These are phyloP conservation scores for Didymella glomerata DNA, from an alignment of 2,329 filamentous ascomycete species.

Conservation along the genomic window DNA sequence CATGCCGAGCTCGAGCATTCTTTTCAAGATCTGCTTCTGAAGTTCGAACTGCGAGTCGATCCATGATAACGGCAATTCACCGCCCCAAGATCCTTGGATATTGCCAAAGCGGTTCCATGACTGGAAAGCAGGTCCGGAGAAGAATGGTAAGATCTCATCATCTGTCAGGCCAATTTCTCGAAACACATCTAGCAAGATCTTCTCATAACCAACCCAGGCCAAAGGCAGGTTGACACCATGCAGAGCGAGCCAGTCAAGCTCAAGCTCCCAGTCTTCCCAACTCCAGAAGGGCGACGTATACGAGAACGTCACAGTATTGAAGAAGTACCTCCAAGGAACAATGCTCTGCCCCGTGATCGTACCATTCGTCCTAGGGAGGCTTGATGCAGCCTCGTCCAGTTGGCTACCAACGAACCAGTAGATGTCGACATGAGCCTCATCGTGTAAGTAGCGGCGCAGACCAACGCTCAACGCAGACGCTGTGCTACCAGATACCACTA, in stretches of 20 bases:
- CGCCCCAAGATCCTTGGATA: slow-evolving; percentile 50
- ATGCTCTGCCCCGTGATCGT: slow-evolving; percentile 54
- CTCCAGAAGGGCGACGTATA: slow-evolving; percentile 56
- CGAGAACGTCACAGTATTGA: slow-evolving; percentile 62
- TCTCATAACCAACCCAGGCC: slow-evolving; percentile 20
- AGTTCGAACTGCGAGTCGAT: background rate
- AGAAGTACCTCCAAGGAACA: slow-evolving; percentile 60
- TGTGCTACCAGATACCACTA: slow-evolving; percentile 30
- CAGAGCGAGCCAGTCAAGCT: slow-evolving; percentile 63
- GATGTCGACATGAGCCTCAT: slow-evolving; percentile 56
- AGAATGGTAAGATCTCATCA: slow-evolving; percentile 56
- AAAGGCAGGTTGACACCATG: slow-evolving; percentile 59
- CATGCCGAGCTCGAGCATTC: background rate
- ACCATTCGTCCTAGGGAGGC: slow-evolving; percentile 41
- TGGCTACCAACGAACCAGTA: slow-evolving; percentile 59
- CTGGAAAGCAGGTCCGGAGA: slow-evolving; percentile 62
- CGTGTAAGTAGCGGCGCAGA: slow-evolving; percentile 55
- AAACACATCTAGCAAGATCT: slow-evolving; percentile 50
- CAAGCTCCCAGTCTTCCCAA: slow-evolving; percentile 63
- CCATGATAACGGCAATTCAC: background rate
- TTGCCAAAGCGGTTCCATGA: slow-evolving; percentile 65
- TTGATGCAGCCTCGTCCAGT: slow-evolving; percentile 45
- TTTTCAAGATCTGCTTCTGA: background rate
- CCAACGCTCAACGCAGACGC: slow-evolving; percentile 37
- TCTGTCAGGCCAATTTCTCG: slow-evolving; percentile 56